Conservation (phyloP, 371 early-diverging fungal genomes). For the Nematocida minor region DNA sequence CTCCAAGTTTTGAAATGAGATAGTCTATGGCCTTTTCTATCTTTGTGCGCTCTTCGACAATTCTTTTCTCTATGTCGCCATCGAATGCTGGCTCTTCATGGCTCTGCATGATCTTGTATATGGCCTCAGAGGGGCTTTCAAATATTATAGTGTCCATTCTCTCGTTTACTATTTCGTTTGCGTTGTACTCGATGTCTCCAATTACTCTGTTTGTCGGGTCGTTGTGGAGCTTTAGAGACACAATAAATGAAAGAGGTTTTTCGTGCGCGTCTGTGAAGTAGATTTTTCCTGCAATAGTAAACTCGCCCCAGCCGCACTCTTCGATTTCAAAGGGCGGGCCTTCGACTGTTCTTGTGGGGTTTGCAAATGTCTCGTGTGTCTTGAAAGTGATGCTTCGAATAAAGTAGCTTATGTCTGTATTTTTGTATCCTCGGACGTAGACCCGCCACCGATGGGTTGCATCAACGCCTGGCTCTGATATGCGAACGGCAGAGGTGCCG, state of each 20-base stretch:
- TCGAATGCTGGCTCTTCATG: slow-evolving; percentile 11
- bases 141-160: slow-evolving; percentile 52
- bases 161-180: slow-evolving; percentile 26
- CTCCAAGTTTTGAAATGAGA: slow-evolving; percentile 23
- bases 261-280: slow-evolving; percentile 50
- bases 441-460: slow-evolving; percentile 51
- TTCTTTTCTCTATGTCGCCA: not conserved
- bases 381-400: slow-evolving; percentile 48
- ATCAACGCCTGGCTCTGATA: slow-evolving; percentile 14
- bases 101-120: slow-evolving; percentile 34
- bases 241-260: slow-evolving; percentile 36
- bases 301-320: slow-evolving; percentile 57
- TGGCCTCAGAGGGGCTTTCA: slow-evolving; percentile 42
- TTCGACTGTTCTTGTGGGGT: slow-evolving; percentile 42
- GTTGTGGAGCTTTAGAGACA: slow-evolving; percentile 38
- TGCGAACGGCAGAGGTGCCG: slow-evolving; percentile 34
- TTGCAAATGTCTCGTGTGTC: slow-evolving; percentile 52
- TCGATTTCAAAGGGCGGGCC: slow-evolving; percentile 53
- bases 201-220: slow-evolving; percentile 32
- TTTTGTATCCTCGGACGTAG: slow-evolving; percentile 48
- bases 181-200: slow-evolving; percentile 19
- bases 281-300: slow-evolving; percentile 48
- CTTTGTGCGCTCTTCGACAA: not conserved
- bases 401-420: slow-evolving; percentile 51
- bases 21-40: slow-evolving; percentile 48